Base-by-base conservation (phyloP, 768 basidiomycete species). In the Mycena maculata region DNA sequence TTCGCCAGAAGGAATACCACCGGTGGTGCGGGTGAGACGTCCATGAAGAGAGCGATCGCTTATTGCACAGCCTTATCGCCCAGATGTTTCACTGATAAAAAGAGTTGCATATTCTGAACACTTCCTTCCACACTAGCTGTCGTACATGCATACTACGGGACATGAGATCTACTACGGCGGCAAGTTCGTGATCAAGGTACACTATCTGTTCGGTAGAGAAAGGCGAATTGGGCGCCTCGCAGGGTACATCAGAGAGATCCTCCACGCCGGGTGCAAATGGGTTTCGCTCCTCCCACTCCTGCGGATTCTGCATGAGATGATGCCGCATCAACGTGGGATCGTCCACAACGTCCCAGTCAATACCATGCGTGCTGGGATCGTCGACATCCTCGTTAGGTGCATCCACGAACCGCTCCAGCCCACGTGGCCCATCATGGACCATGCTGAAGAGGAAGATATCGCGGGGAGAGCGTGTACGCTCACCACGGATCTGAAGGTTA, bases 401-500 rank as follows among this genome's bases (percentile, higher is more conserved):
- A 7, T 50, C 28, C 0, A 56, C 30, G 8, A 61, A 18, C 4
- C 38, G 47, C 11, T 67, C 55, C 5, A 73, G 28, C 0, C 72
- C 72, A 7, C 72, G 60, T 1, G 57, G 25, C 2, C 72, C 72
- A 15, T 73, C 31, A 20, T 67, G 22, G 9, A 72, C 5, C 60
- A 63, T 62, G n/a, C 72, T 69, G 60, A 73, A 73, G 13, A 71
- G 25, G 28, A 42, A n/a, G n/a, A n/a, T n/a, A n/a, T n/a, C n/a
- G n/a, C n/a, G n/a, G n/a, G n/a, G n/a, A n/a, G n/a, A n/a, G n/a
- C n/a, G n/a, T n/a, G n/a, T n/a, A n/a, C n/a, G n/a, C n/a, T n/a
- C n/a, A n/a, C n/a, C n/a, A n/a, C 54, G 39, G 18, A 55, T 55
- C n/a, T 39, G 60, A 7, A 38, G 33, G 25, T 47, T 58, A 64